Conservation (phyloP, 2,329 filamentous ascomycete species). For the Nemania sp. region DNA sequence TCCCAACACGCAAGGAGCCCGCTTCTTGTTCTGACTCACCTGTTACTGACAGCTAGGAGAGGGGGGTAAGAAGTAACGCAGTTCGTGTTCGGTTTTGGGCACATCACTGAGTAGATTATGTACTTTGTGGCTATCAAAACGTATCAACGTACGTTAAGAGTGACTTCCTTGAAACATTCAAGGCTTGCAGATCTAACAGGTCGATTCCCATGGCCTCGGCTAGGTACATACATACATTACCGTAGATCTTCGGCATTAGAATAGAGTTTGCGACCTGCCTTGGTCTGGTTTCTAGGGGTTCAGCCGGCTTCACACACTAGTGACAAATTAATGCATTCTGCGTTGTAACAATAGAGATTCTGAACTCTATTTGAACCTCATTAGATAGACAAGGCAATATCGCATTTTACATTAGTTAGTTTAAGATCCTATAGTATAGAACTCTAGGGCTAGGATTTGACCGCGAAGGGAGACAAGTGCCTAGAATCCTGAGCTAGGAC, state of each 20-base stretch:
- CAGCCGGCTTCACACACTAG: slow-evolving; percentile 29
- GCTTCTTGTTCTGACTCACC: not conserved
- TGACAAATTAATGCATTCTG: slow-evolving; percentile 16
- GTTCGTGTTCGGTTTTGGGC: slow-evolving; percentile 2
- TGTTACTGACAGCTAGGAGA: slow-evolving; percentile 1
- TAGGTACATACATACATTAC: slow-evolving; percentile 24
- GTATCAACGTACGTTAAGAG: slow-evolving; percentile 16
- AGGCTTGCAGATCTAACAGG: slow-evolving; percentile 32
- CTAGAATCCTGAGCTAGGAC: not conserved
- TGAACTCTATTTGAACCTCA: slow-evolving; percentile 37
- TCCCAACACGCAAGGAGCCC: not conserved
- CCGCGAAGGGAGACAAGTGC: slow-evolving; percentile 1
- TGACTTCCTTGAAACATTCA: slow-evolving; percentile 21
- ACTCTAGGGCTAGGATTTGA: not conserved
- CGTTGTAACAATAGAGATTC: slow-evolving; percentile 18
- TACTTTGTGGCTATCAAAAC: slow-evolving; percentile 14
- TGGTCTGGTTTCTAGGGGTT: slow-evolving; percentile 33
- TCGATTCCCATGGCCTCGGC: slow-evolving; percentile 28
- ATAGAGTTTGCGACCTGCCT: slow-evolving; percentile 32
- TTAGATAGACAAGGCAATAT: slow-evolving; percentile 10
- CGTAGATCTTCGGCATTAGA: slow-evolving; percentile 28
- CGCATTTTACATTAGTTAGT: not conserved
- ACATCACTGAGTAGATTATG: slow-evolving; percentile 3
- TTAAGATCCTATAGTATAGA: not conserved
- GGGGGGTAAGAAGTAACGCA: slow-evolving; percentile 21